These are phyloP conservation scores for Phaffia australis DNA, from an alignment of 768 basidiomycete genomes.

Conservation along the genomic window DNA sequence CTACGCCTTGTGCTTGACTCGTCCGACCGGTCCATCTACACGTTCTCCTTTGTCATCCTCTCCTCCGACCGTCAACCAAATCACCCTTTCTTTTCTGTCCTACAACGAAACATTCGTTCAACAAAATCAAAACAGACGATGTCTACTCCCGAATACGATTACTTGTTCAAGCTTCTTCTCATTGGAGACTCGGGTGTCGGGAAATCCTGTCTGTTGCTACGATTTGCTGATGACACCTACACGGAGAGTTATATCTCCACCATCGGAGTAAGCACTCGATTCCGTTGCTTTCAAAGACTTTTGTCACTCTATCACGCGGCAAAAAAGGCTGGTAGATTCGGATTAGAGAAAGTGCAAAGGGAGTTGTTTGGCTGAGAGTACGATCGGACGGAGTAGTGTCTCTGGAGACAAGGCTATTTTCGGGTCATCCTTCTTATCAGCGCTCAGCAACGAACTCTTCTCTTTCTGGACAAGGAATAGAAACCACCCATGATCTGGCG, in stretches of 20 bases:
- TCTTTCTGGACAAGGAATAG: not conserved
- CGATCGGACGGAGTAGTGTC: not conserved
- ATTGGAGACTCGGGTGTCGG: slow-evolving; percentile 61
- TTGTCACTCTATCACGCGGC: not conserved
- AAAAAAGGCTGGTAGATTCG: not conserved
- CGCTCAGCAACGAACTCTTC: not conserved
- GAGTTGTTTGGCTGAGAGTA: not conserved
- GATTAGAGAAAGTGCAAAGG: not conserved
- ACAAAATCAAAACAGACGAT: slow-evolving; percentile 38
- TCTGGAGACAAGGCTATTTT: not conserved
- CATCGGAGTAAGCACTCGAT: slow-evolving; percentile 20
- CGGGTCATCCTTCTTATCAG: not conserved
- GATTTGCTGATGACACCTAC: slow-evolving; percentile 27
- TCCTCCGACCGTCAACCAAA: not conserved
- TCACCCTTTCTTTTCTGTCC: not conserved
- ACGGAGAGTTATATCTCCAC: slow-evolving; percentile 27
- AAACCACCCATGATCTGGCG: not conserved
- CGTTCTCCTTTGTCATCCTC: slow-evolving; percentile 1
- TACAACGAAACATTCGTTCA: not conserved
- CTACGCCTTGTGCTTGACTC: not conserved
- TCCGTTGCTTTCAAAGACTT: too few species aligned
- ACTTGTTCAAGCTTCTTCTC: slow-evolving; percentile 89
- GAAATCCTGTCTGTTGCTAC: slow-evolving; percentile 26
- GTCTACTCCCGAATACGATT: slow-evolving; percentile 92
- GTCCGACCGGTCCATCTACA: not conserved